These are phyloP conservation scores for Talaromyces islandicus DNA, from an alignment of 2,329 filamentous ascomycete genomes.

Conservation along the genomic window DNA sequence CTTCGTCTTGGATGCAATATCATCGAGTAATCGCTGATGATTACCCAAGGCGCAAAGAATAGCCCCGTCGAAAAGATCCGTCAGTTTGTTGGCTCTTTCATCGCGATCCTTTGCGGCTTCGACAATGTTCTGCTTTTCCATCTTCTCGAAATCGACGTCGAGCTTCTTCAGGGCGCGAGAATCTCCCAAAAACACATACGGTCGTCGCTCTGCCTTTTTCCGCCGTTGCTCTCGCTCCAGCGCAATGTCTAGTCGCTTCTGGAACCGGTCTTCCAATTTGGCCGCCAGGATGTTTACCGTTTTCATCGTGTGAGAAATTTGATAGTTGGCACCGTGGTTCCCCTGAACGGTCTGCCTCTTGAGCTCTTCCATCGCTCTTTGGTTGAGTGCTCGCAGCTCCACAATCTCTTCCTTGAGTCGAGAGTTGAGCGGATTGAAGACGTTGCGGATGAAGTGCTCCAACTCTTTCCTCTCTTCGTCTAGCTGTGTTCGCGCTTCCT, in stretches of 20 bases:
- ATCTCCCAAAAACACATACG: conserved; percentile 47
- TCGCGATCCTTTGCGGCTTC: conserved; percentile 46
- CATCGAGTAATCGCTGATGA: conserved; percentile 47
- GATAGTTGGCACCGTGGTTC: conserved; percentile 25
- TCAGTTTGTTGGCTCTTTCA: conserved; percentile 44
- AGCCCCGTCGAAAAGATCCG: conserved; percentile 46
- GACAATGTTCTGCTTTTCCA: conserved; percentile 46
- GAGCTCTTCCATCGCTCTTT: conserved; percentile 37
- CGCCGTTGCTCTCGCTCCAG: conserved; percentile 50
- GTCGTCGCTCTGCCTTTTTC: conserved; percentile 49
- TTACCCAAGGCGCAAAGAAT: conserved; percentile 46
- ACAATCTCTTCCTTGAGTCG: conserved; percentile 46
- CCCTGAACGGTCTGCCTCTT: conserved; percentile 31
- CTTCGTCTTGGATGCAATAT: conserved; percentile 39
- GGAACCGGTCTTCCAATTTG: conserved; percentile 45
- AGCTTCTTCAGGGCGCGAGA: conserved; percentile 45
- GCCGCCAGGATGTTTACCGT: conserved; percentile 41
- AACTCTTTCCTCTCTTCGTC: conserved; percentile 49
- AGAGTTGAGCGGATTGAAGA: conserved; percentile 47
- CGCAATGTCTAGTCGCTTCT: conserved; percentile 44
- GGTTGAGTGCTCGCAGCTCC: conserved; percentile 42
- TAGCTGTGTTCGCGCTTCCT: conserved; percentile 46
- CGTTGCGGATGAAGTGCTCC: conserved; percentile 43
- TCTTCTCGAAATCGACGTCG: conserved; percentile 43
- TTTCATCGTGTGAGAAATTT: conserved; percentile 39